Percentiles rank a stretch among this genome's conserved stretches.
Evolutionary conservation across 208 protist species (phyloP).

Genomic region (Novymonas esmeraldas): DNA sequence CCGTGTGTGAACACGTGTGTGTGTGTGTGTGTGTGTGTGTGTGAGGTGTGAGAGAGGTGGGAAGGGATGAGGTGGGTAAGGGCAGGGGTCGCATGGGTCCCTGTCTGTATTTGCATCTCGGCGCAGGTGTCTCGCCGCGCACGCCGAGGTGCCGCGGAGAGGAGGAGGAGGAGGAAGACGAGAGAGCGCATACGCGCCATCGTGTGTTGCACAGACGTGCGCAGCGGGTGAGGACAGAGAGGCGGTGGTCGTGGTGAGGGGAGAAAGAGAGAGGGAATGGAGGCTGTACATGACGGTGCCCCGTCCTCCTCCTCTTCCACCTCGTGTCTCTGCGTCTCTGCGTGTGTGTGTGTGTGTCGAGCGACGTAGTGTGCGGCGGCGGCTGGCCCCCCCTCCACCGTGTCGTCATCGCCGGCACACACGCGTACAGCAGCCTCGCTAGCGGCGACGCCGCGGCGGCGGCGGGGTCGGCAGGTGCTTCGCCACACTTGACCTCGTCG

Average conservation of each 20-base stretch:
- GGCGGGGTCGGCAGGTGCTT: conserved; percentile 11
- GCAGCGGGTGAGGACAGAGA: no score
- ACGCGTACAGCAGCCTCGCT: background rate
- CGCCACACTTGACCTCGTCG: background rate
- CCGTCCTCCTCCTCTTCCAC: no score
- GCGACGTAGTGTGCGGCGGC: background rate
- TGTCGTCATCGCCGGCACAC: background rate
- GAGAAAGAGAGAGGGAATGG: background rate
- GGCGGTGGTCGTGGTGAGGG: background rate
- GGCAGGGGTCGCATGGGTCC: no score
- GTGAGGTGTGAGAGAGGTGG: background rate
- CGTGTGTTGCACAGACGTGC: no score
- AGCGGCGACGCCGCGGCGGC: background rate
- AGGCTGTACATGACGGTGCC: conserved; percentile 11
- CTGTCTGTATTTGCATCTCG: no score
- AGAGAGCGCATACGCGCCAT: no score
- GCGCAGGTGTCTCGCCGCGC: no score
- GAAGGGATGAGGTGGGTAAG: background rate
- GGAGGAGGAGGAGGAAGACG: no score
- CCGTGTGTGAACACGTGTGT: background rate
- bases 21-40: background rate
- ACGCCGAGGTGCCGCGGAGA: no score
- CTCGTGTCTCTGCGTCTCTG: no score
- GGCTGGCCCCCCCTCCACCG: background rate
- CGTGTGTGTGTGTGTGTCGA: background rate